Base-by-base conservation (phyloP, 75 land plant genomes). In the Ceratopteris richardii region DNA sequence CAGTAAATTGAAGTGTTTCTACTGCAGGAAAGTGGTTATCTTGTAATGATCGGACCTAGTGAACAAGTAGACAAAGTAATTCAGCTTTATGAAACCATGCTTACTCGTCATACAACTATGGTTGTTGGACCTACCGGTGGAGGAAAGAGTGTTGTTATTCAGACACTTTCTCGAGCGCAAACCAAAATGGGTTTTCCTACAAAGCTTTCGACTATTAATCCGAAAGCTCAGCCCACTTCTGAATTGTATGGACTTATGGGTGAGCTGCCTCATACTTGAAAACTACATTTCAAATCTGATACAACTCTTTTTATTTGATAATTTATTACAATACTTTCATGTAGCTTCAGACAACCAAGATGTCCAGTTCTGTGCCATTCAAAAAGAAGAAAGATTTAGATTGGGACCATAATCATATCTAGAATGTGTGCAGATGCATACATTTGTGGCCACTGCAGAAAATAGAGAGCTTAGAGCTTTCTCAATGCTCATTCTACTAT, bases 71-170 rank as follows among this genome's bases (percentile, higher is more conserved):
- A 70, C 54, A 70, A 70, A 31, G 73, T 70, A 1, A 70, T 70
- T 20, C 73, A 70, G 23, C 57, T 70, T 44, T 70, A 70, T 57
- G 73, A 70, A 56, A 70, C 73, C 13, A 70, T 70, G 67, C 67
- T 70, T 30, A 70, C 73, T 18, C 65, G 73, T 23, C 73, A 70
- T 39, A 64, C 73, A 14, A 70, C 73, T 17, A 70, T 70, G 73
- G 62, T 70, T 51, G 73, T 70, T 42, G 73, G 73, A 26, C 73
- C 73, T 22, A 70, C 73, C n/a, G 67, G 73, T 22, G 73, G 73
- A 54, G 73, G 73, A 12, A 70, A 70, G 51, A 70, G 61, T 54
- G 67, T 70, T 17, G 64, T 70, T 6, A 40, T 70, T 29, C 41
- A 70, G 19, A 70, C 73, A 17, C 67, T 70, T 44, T 2, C 73